phyloP scores from a whole-genome alignment of 805 yeast species.

The Yamadazyma sp. region DNA sequence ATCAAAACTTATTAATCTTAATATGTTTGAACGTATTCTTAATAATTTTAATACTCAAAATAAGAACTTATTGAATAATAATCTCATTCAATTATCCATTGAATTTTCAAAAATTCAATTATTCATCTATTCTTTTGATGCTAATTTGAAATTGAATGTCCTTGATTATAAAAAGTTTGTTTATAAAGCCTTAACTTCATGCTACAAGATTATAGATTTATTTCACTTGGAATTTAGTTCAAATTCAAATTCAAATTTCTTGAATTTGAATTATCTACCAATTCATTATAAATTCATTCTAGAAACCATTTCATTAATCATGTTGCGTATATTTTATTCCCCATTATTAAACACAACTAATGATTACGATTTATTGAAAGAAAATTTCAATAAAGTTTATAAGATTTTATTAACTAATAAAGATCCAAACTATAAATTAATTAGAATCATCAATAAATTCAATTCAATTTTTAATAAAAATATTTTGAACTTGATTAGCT shows the following conservation, averaged over 20 bases:
- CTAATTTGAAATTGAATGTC: slow-evolving; percentile 21
- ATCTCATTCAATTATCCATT: slow-evolving; percentile 28
- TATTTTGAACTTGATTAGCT: slow-evolving; percentile 12
- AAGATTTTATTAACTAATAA: slow-evolving; percentile 15
- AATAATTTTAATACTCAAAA: slow-evolving; percentile 20
- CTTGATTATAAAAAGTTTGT: slow-evolving; percentile 27
- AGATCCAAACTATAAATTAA: slow-evolving; percentile 20
- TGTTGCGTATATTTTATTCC: slow-evolving; percentile 30
- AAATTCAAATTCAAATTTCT: slow-evolving; percentile 17
- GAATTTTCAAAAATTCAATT: slow-evolving; percentile 39
- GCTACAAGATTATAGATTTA: slow-evolving; percentile 25
- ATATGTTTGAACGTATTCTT: slow-evolving; percentile 42
- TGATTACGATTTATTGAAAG: slow-evolving; percentile 24
- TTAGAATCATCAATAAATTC: slow-evolving; percentile 24
- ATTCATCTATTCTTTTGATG: slow-evolving; percentile 29
- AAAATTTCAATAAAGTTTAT: slow-evolving; percentile 20
- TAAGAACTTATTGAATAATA: slow-evolving; percentile 17
- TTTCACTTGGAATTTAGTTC: slow-evolving; percentile 17
- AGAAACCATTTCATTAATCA: slow-evolving; percentile 28
- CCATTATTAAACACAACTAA: slow-evolving; percentile 24
- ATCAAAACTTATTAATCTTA: slow-evolving; percentile 33
- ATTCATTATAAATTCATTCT: slow-evolving; percentile 38
- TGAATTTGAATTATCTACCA: slow-evolving; percentile 30
- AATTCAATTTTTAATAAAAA: slow-evolving; percentile 16
- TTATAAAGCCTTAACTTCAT: slow-evolving; percentile 25